Evolutionary conservation across 495 filamentous ascomycete species (phyloP), one percentile per base, ranked within the genome.

Genomic region (Neurospora intermedia): DNA sequence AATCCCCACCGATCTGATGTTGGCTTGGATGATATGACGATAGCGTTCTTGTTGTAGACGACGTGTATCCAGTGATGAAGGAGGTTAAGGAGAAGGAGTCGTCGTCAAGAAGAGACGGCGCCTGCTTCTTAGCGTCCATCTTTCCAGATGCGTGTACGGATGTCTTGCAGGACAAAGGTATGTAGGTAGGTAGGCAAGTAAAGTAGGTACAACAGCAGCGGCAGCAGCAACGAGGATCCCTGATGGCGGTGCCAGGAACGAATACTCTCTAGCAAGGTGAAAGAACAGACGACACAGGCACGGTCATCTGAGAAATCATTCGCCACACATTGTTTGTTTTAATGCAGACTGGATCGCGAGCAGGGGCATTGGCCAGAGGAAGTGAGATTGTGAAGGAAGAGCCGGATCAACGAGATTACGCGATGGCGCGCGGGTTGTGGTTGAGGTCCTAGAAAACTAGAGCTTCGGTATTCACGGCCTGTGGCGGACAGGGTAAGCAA

Each of bases 321-420:
- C 78, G 76, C 78, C 80, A 81, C 76, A 74, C 76, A 79, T 79
- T 80, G 54, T 80, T 80, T 79, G 77, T 78, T 80, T 78, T 79
- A 77, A 71, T 73, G 54, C 54, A 35, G 54, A 10, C 54, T 23
- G 23, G 23, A 62, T 62, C 23, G 54, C 27, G 2, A 35, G 54
- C 54, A 66, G 54, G 15, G 54, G 54, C 54, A 62, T 35, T 35
- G 54, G 27, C 54, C 27, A 31, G 54, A 62, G 54, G 54, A 18
- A 35, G 54, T 62, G 27, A 62, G 54, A 18, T 15, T 62, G 6
- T 62, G 54, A 62, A 59, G 31, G 6, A 15, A 59, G 23, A 59
- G 48, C 13, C 48, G 23, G 54, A 62, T 35, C 54, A 23, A 62
- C 23, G 54, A 23, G 54, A 62, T 62, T 62, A 62, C 23, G 54